phyloP scores from a whole-genome alignment of 2,329 filamentous ascomycete species.

The Paracoccidioides brasiliensis region DNA sequence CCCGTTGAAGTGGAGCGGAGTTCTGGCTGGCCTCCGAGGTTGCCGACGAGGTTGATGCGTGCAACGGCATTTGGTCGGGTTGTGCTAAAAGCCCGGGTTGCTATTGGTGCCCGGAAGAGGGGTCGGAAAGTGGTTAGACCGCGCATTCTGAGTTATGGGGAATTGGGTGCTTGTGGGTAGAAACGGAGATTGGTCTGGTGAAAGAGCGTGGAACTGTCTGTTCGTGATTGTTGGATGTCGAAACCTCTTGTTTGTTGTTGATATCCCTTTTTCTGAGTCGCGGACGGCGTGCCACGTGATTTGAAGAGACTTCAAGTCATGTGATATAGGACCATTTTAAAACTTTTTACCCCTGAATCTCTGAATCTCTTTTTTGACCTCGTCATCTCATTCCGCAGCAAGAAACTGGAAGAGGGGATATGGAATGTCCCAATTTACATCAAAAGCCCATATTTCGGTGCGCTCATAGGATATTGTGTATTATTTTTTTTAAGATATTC shows the following conservation, averaged over 20 bases:
- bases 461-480: neutral
- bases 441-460: neutral
- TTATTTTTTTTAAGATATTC: too few species aligned
- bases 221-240: neutral
- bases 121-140: constrained; percentile 41
- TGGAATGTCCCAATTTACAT: neutral
- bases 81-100: constrained; percentile 61
- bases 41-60: constrained; percentile 75
- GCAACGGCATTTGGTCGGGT: constrained; percentile 52
- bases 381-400: too few species aligned
- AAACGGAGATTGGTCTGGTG: neutral
- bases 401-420: neutral
- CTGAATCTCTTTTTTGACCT: too few species aligned
- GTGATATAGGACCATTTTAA: neutral
- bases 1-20: constrained; percentile 55
- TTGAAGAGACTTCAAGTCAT: neutral
- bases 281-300: neutral
- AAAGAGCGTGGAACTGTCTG: neutral
- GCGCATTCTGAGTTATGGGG: constrained; percentile 17
- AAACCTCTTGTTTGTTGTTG: neutral
- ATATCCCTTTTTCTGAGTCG: neutral
- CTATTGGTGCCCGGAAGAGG: constrained; percentile 34
- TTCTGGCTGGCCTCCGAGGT: constrained; percentile 70
- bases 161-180: neutral
- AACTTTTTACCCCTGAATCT: neutral